Conservation (phyloP, 768 basidiomycete species). For the Suillus fuscotomentosus region DNA sequence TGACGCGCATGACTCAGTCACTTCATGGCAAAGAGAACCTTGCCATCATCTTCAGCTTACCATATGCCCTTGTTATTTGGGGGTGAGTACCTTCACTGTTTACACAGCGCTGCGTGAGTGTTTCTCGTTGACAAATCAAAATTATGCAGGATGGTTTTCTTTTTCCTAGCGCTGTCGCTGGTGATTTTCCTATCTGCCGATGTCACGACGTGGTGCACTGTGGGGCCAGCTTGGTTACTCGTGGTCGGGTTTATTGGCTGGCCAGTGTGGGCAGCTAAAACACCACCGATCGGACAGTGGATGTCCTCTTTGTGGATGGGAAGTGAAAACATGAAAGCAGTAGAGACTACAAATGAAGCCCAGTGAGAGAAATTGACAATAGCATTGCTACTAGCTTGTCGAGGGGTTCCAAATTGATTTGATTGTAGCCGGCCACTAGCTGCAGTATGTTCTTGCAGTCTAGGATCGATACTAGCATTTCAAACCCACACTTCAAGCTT, state of each 20-base stretch:
- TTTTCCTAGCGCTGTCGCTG: constrained; percentile 6
- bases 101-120: neutral
- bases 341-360: no score
- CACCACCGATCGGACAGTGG: neutral
- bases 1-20: constrained; percentile 14
- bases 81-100: constrained; percentile 33
- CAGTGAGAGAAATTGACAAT: neutral
- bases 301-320: neutral
- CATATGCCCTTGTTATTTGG: constrained; percentile 52
- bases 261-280: neutral
- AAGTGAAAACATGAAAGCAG: neutral
- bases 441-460: no score
- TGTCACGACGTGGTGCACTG: neutral
- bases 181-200: constrained; percentile 3
- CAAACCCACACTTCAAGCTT: no score
- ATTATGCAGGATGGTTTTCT: constrained; percentile 8
- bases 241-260: neutral
- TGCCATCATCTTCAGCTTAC: constrained; percentile 49
- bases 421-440: no score
- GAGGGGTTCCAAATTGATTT: no score
- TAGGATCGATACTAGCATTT: no score
- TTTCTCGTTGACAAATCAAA: neutral
- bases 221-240: constrained; percentile 4
- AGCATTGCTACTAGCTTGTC: no score
- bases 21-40: constrained; percentile 40